phyloP scores from a whole-genome alignment of 1,284 basidiomycete species.

The Ceratobasidium sp. region DNA sequence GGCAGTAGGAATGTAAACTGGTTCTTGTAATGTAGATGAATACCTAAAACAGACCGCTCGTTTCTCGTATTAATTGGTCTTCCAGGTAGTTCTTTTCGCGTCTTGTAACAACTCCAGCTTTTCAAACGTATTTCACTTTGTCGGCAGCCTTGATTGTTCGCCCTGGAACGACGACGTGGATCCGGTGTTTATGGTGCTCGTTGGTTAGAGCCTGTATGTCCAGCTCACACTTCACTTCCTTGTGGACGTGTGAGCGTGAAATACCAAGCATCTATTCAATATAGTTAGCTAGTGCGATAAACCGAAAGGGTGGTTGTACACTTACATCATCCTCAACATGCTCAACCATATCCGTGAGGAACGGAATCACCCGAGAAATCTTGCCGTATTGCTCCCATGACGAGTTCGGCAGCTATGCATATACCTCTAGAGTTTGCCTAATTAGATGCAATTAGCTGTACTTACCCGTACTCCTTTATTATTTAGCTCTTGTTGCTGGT shows the following conservation, averaged over 20 bases:
- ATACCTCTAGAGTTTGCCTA: neutral
- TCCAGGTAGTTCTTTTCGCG: too few relatives aligned
- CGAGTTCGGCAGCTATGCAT: neutral
- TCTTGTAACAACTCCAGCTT: too few relatives aligned
- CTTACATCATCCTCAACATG: constrained; percentile 1
- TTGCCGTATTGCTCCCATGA: constrained; percentile 1
- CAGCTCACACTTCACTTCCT: neutral
- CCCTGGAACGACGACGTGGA: neutral
- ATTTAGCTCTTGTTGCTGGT: constrained; percentile 24
- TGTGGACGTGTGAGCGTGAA: neutral
- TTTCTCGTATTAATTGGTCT: too few relatives aligned
- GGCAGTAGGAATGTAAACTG: too few relatives aligned
- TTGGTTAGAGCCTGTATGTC: constrained; percentile 1
- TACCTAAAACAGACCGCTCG: too few relatives aligned
- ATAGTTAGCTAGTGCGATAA: neutral
- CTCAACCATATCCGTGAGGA: neutral
- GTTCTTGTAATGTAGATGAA: too few relatives aligned
- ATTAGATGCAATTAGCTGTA: neutral
- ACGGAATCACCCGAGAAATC: neutral
- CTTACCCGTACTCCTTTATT: constrained; percentile 2
- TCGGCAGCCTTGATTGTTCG: neutral
- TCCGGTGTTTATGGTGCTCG: neutral
- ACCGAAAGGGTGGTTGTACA: too few relatives aligned
- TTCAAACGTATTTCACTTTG: neutral
- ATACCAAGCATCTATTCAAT: neutral